Evolutionary conservation across 768 basidiomycete species (phyloP).

Genomic region (Agaricus subrufescens): DNA sequence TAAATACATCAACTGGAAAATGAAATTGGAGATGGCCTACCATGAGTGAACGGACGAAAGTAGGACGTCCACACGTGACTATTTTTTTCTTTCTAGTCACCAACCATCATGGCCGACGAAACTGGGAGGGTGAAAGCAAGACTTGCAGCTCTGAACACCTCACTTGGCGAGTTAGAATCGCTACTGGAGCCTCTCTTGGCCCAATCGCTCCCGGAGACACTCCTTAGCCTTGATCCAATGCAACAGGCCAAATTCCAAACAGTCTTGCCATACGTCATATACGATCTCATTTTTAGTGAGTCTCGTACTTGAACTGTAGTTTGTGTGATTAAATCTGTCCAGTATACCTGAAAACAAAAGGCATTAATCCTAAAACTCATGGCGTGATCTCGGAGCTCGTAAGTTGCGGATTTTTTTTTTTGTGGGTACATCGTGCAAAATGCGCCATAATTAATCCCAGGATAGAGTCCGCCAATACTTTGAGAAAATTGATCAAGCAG

Average conservation of each 20-base stretch:
- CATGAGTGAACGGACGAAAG: constrained; percentile 21
- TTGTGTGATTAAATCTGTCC: constrained; percentile 4
- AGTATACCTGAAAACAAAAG: constrained; percentile 82
- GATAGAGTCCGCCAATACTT: constrained; percentile 78
- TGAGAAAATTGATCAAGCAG: constrained; percentile 73
- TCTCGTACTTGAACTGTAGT: constrained; percentile 2
- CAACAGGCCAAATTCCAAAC: constrained; percentile 83
- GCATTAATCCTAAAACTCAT: constrained; percentile 77
- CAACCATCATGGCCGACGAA: constrained; percentile 36
- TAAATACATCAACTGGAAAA: constrained; percentile 8
- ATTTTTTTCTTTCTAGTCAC: background rate
- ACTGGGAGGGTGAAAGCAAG: constrained; percentile 41
- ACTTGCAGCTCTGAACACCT: constrained; percentile 45
- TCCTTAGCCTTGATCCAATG: constrained; percentile 60
- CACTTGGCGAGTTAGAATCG: constrained; percentile 67
- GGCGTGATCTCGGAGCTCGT: constrained; percentile 73
- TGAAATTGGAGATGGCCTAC: constrained; percentile 28
- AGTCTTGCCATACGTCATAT: constrained; percentile 74
- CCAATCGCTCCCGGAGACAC: constrained; percentile 62
- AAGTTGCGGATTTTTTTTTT: constrained; percentile 13
- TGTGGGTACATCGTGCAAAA: background rate
- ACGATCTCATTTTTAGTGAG: constrained; percentile 84
- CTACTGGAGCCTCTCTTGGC: constrained; percentile 63
- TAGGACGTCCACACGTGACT: background rate
- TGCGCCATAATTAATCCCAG: constrained; percentile 28